Percentiles rank a stretch among this genome's conserved stretches.
Evolutionary conservation across 495 filamentous ascomycete genomes (phyloP).

Genomic region (Cairneyella variabilis): DNA sequence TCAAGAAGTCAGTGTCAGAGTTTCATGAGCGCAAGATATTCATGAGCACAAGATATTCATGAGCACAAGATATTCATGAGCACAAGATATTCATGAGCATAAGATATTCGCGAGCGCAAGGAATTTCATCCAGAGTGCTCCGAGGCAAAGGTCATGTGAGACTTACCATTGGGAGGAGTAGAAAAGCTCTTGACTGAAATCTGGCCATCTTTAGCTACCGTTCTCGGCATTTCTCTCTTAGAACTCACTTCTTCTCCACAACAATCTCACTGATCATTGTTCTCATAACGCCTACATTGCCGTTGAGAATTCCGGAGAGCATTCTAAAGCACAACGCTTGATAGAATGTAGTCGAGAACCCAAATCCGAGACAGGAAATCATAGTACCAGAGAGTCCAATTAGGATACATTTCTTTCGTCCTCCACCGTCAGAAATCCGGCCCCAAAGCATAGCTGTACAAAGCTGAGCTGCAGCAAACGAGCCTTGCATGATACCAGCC

Average conservation of each 20-base stretch:
- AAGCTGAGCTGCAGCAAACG: constrained; percentile 81
- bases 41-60: too few relatives aligned
- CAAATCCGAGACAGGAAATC: constrained; percentile 73
- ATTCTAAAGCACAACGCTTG: constrained; percentile 70
- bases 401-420: constrained; percentile 73
- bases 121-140: too few relatives aligned
- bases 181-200: constrained; percentile 71
- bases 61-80: too few relatives aligned
- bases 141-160: background rate
- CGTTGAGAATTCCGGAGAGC: constrained; percentile 75
- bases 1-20: background rate
- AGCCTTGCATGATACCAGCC: constrained; percentile 72
- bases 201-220: constrained; percentile 71
- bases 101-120: too few relatives aligned
- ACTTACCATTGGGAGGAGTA: constrained; percentile 64
- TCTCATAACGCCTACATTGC: constrained; percentile 76
- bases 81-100: too few relatives aligned
- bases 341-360: constrained; percentile 67
- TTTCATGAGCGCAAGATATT: too few relatives aligned
- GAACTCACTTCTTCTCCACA: constrained; percentile 60
- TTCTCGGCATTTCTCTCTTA: constrained; percentile 41
- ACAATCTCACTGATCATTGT: constrained; percentile 76
- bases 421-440: constrained; percentile 58
- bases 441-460: constrained; percentile 85
- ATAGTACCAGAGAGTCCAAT: constrained; percentile 71